These are phyloP conservation scores for Rhodotorula sp. DNA, from an alignment of 1,284 basidiomycete genomes.

Conservation along the genomic window DNA sequence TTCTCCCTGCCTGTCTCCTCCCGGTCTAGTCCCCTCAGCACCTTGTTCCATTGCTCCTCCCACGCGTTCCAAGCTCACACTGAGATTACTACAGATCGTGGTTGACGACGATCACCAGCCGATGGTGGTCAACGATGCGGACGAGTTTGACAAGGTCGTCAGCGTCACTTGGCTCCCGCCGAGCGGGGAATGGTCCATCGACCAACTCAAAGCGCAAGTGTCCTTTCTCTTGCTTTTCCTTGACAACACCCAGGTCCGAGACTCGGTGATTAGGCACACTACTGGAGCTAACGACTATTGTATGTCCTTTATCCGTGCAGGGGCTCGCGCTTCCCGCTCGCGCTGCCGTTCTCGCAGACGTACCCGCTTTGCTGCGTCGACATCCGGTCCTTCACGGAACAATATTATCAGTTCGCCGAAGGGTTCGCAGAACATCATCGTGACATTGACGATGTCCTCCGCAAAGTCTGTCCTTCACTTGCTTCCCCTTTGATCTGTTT, in stretches of 20 bases:
- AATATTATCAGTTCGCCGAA: constrained; percentile 95
- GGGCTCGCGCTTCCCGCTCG: constrained; percentile 63
- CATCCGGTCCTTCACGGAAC: constrained; percentile 89
- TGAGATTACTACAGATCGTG: too few species aligned
- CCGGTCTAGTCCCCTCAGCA: too few species aligned
- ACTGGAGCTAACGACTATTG: constrained; percentile 1
- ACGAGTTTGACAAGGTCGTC: constrained; percentile 73
- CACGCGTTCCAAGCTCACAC: too few species aligned
- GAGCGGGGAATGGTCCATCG: constrained; percentile 50
- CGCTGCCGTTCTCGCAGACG: constrained; percentile 89
- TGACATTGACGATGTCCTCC: constrained; percentile 87
- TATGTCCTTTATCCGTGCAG: constrained; percentile 53
- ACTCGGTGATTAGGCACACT: not conserved
- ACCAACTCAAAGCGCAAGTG: constrained; percentile 36
- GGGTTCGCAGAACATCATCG: constrained; percentile 87
- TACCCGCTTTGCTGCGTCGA: constrained; percentile 95
- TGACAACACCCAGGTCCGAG: not conserved
- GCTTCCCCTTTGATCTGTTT: not conserved
- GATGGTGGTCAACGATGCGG: constrained; percentile 73
- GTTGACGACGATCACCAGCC: constrained; percentile 85
- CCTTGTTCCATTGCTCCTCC: too few species aligned
- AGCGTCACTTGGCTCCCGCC: constrained; percentile 81
- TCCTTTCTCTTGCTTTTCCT: not conserved
- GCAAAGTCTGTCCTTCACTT: constrained; percentile 61
- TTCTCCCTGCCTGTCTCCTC: too few species aligned